Conservation (phyloP, 495 filamentous ascomycete genomes). For the Aspergillus cavernicola region DNA sequence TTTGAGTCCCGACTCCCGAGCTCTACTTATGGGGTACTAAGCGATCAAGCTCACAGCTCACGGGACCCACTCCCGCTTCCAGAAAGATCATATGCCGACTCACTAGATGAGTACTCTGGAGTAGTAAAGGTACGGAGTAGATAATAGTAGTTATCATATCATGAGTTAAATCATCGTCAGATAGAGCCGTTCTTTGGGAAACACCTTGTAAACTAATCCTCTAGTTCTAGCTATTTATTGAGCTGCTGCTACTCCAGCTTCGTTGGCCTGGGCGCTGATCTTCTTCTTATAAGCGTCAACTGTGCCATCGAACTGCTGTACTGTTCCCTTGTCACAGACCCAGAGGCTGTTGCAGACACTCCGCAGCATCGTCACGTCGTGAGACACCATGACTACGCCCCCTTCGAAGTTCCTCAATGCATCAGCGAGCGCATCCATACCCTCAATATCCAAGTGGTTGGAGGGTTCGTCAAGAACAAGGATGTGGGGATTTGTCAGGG, state of each 20-base stretch:
- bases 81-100: not conserved
- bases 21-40: not conserved
- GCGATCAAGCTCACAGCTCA: not conserved
- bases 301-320: slow-evolving; percentile 95
- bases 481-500: slow-evolving; percentile 90
- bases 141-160: too few relatives aligned
- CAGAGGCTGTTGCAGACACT: slow-evolving; percentile 91
- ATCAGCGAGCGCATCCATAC: slow-evolving; percentile 90
- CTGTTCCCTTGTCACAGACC: slow-evolving; percentile 93
- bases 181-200: too few relatives aligned
- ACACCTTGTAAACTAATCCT: not conserved
- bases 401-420: slow-evolving; percentile 86
- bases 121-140: not conserved
- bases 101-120: too few relatives aligned
- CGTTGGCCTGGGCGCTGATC: slow-evolving; percentile 86
- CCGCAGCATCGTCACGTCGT: slow-evolving; percentile 98
- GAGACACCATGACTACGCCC: slow-evolving; percentile 96
- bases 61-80: not conserved
- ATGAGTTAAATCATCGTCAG: too few relatives aligned
- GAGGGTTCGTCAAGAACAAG: slow-evolving; percentile 97
- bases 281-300: slow-evolving; percentile 97
- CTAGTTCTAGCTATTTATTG: slow-evolving; percentile 23
- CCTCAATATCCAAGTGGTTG: slow-evolving; percentile 98
- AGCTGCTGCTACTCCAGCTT: slow-evolving; percentile 65
- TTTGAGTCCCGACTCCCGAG: too few relatives aligned